Conservation (phyloP, 1,284 basidiomycete species). For the Heliocybe sulcata region DNA sequence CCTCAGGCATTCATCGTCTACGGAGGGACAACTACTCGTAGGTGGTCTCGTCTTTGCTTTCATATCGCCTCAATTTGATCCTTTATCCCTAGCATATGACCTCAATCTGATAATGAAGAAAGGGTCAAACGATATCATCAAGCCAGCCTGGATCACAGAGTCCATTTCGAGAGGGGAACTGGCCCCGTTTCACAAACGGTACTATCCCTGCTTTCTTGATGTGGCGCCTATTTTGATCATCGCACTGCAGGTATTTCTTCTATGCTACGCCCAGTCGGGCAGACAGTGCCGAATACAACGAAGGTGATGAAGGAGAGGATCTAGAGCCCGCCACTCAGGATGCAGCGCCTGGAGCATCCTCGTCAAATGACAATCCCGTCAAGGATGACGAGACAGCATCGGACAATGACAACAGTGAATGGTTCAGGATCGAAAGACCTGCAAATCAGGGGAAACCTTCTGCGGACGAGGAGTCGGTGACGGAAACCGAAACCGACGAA, state of each 20-base stretch:
- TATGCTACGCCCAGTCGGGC: constrained; percentile 42
- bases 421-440: constrained; percentile 44
- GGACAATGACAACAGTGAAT: constrained; percentile 39
- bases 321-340: constrained; percentile 29
- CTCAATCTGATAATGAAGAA: constrained; percentile 60
- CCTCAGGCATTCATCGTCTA: constrained; percentile 51
- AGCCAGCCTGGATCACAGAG: constrained; percentile 76
- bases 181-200: constrained; percentile 67
- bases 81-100: constrained; percentile 51
- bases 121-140: constrained; percentile 61
- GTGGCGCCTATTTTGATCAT: too few species aligned
- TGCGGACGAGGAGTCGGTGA: constrained; percentile 49
- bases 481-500: constrained; percentile 43
- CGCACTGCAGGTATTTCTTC: constrained; percentile 78
- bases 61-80: background rate
- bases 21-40: constrained; percentile 57
- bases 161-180: constrained; percentile 54
- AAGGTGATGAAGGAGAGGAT: constrained; percentile 20
- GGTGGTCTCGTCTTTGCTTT: constrained; percentile 16
- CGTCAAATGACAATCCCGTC: background rate
- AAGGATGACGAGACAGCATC: background rate
- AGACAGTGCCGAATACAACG: constrained; percentile 22
- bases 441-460: constrained; percentile 22
- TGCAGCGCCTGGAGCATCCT: constrained; percentile 26
- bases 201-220: constrained; percentile 4